Evolutionary conservation across 164 flowering plant genomes (phyloP).

Genomic region (Tinospora cordifolia): DNA sequence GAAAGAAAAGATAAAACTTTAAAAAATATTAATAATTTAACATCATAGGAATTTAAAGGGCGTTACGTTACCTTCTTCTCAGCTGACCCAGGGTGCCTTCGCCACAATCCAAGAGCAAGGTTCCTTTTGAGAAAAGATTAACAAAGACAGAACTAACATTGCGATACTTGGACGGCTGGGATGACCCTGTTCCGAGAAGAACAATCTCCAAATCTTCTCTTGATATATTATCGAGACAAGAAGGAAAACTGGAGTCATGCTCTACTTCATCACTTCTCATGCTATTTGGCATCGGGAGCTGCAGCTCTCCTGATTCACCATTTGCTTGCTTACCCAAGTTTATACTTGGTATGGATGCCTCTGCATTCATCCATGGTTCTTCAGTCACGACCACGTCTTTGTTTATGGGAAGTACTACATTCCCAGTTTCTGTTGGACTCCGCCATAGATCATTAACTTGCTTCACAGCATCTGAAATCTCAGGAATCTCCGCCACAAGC

Average conservation of each 20-base stretch:
- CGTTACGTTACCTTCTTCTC: constrained; percentile 73
- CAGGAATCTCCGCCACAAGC: constrained; percentile 68
- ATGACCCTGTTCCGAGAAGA: constrained; percentile 94
- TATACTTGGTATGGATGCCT: constrained; percentile 13
- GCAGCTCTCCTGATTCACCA: constrained; percentile 6
- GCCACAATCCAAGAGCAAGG: constrained; percentile 88
- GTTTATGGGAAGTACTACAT: constrained; percentile 2
- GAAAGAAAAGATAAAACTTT: neutral
- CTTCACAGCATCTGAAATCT: constrained; percentile 52
- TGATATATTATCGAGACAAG: constrained; percentile 70
- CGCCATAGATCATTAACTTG: constrained; percentile 48
- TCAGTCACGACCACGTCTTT: constrained; percentile 33
- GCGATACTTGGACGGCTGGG: constrained; percentile 96
- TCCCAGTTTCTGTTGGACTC: constrained; percentile 15
- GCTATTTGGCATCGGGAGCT: neutral
- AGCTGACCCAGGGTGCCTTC: constrained; percentile 97
- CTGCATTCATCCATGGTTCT: constrained; percentile 65
- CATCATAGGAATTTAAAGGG: constrained; percentile 1
- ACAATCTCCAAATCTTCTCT: constrained; percentile 92
- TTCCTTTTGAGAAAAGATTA: constrained; percentile 86
- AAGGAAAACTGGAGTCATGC: constrained; percentile 31
- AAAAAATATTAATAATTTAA: neutral
- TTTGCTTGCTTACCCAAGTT: constrained; percentile 11
- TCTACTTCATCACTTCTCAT: constrained; percentile 1
- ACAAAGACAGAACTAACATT: constrained; percentile 82